Conservation (phyloP, 2,329 filamentous ascomycete genomes). For the Metarhizium rileyi region DNA sequence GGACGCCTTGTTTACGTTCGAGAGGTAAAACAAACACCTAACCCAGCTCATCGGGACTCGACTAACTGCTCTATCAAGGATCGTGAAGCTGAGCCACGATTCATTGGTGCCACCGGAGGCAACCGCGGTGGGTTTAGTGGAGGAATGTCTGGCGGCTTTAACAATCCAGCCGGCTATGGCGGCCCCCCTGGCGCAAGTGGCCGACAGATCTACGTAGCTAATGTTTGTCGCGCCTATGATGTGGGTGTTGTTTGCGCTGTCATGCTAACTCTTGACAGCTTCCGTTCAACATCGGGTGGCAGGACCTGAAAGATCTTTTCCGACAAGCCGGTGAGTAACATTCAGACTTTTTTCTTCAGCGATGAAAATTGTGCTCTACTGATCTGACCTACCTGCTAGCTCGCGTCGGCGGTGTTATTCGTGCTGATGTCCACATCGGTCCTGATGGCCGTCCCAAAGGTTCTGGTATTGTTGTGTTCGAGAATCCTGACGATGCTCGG, state of each 20-base stretch:
- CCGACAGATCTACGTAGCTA: conserved; percentile 93
- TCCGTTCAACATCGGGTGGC: conserved; percentile 95
- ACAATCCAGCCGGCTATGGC: conserved; percentile 45
- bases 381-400: conserved; percentile 16
- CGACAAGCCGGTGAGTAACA: conserved; percentile 79
- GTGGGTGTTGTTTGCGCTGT: not conserved
- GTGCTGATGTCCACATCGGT: conserved; percentile 88
- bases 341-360: not conserved
- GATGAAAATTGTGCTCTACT: not conserved
- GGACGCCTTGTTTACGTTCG: conserved; percentile 96
- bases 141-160: conserved; percentile 40
- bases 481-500: conserved; percentile 86
- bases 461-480: conserved; percentile 93
- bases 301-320: conserved; percentile 97
- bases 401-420: conserved; percentile 70
- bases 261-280: conserved; percentile 48
- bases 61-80: conserved; percentile 47
- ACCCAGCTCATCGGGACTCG: no score
- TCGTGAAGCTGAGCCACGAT: conserved; percentile 94
- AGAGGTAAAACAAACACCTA: conserved; percentile 55
- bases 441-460: conserved; percentile 92
- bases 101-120: conserved; percentile 63
- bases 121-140: conserved; percentile 53
- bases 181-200: conserved; percentile 42
- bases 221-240: conserved; percentile 65